phyloP scores from a whole-genome alignment of 2,329 filamentous ascomycete genomes.

The Diplodia seriata region DNA sequence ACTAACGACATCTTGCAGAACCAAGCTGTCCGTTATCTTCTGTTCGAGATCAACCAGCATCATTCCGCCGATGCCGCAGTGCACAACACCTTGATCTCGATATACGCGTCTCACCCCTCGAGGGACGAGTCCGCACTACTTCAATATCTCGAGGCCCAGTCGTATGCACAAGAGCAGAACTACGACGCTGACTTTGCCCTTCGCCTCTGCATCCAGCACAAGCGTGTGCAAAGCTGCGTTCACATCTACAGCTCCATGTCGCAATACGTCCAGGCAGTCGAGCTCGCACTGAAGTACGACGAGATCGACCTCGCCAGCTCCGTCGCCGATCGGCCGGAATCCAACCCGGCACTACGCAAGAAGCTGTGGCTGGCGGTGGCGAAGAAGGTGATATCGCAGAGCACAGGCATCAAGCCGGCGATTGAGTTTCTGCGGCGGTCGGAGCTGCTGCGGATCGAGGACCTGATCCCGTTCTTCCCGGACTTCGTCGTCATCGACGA shows the following conservation, averaged over 20 bases:
- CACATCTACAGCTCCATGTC: conserved; percentile 98
- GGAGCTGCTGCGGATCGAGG: conserved; percentile 91
- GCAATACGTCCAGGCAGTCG: conserved; percentile 90
- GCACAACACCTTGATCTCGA: conserved; percentile 95
- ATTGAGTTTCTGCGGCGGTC: conserved; percentile 93
- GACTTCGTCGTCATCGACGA: conserved; percentile 99
- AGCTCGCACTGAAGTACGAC: conserved; percentile 86
- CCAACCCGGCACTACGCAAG: conserved; percentile 81
- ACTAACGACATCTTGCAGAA: conserved; percentile 58
- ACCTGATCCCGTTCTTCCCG: conserved; percentile 96
- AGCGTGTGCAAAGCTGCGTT: conserved; percentile 90
- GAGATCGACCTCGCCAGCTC: conserved; percentile 88
- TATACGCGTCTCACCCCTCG: conserved; percentile 87
- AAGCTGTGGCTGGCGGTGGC: conserved; percentile 95
- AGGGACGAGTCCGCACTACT: conserved; percentile 85
- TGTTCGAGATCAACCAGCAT: conserved; percentile 89
- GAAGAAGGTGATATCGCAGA: conserved; percentile 88
- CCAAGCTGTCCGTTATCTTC: conserved; percentile 91
- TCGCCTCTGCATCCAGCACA: conserved; percentile 91
- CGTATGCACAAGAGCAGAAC: conserved; percentile 72
- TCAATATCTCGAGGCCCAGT: conserved; percentile 88
- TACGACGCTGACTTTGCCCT: conserved; percentile 98
- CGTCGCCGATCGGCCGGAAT: conserved; percentile 67
- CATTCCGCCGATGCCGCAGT: conserved; percentile 82
- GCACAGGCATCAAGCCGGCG: conserved; percentile 81